Evolutionary conservation across 192 early-diverging fungal genomes (phyloP), one percentile per base, ranked within the genome.

Genomic region (Entomortierella lignicola): DNA sequence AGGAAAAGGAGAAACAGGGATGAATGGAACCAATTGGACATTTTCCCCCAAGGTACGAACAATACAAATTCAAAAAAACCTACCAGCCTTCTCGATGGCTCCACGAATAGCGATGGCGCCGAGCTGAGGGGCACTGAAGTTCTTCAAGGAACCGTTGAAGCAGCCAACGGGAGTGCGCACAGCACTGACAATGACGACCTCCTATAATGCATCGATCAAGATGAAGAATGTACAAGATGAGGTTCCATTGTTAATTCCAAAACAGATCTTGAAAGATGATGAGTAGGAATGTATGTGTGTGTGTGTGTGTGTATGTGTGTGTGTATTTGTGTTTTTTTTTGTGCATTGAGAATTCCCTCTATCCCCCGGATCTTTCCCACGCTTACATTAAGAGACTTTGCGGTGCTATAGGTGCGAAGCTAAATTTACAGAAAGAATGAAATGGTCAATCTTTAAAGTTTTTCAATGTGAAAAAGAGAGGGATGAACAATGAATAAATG

Each of bases 121-220:
- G 47, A 99, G 91, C 63, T 96, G 91, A 12, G 94, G 80, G 31
- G 97, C 96, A 42, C 87, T 87, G 56, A 98, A 81, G 67, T 89
- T 91, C 63, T 94, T 89, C 47, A 99, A 88, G 21, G 92, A 85
- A 58, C 97, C 97, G 65, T 90, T 87, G 88, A 99, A 98, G 66
- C 90, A 86, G 20, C 94, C 97, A 54, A 98, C 94, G 37, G 97
- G 96, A 12, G 97, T 99, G 68, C 97, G 90, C 53, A 91, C 95
- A 60, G 93, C 93, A 77, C 81, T 85, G 48, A 82, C 84, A 68
- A 89, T 87, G 34, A 87, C 80, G 68, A 89, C 87, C 73, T 89
- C 84, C 87, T 89, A 64, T 7, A 63, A 42, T 50, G 8, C 48
- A 58, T 59, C 29, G 41, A 64, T 34, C 32, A 39, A 30, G n/a